phyloP scores from a whole-genome alignment of 208 protist species.

The Leishmania turanica region DNA sequence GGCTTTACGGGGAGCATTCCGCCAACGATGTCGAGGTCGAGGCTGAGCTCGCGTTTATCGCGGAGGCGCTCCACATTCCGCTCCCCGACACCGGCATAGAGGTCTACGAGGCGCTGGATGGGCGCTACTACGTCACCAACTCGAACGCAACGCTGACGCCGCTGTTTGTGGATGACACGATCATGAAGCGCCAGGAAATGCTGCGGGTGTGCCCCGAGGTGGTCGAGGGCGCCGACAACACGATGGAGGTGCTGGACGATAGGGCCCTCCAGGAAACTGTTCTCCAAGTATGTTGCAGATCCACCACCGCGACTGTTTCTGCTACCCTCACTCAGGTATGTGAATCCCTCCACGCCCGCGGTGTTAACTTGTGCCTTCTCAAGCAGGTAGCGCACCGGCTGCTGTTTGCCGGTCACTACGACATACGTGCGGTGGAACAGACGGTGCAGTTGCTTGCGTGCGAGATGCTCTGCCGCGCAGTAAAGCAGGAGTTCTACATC shows the following conservation, averaged over 20 bases:
- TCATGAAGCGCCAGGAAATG: constrained; percentile 87
- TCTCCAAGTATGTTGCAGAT: constrained; percentile 30
- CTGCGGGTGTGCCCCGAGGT: constrained; percentile 53
- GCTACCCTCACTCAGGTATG: constrained; percentile 27
- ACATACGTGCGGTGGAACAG: constrained; percentile 10
- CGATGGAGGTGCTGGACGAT: constrained; percentile 53
- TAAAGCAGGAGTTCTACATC: constrained; percentile 88
- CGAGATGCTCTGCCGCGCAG: constrained; percentile 75
- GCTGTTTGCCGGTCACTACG: constrained; percentile 13
- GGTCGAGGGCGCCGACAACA: constrained; percentile 56
- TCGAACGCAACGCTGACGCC: constrained; percentile 78
- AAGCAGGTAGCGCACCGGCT: constrained; percentile 64
- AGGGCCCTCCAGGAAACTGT: constrained; percentile 43
- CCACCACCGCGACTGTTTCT: constrained; percentile 1
- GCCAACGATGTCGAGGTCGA: constrained; percentile 73
- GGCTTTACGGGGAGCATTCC: constrained; percentile 66
- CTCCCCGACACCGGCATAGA: constrained; percentile 60
- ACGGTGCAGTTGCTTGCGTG: constrained; percentile 46
- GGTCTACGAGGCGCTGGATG: constrained; percentile 82
- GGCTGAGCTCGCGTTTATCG: constrained; percentile 72
- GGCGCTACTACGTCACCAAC: constrained; percentile 81
- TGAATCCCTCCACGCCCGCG: constrained; percentile 55
- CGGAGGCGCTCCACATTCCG: constrained; percentile 77
- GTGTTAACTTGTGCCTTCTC: constrained; percentile 82
- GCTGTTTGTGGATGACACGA: constrained; percentile 67